A percentile compares a stretch with the other conserved stretches of the same genome.
Conservation (phyloP, 257 asterid genomes). For the Thymus quinquecostatus region DNA sequence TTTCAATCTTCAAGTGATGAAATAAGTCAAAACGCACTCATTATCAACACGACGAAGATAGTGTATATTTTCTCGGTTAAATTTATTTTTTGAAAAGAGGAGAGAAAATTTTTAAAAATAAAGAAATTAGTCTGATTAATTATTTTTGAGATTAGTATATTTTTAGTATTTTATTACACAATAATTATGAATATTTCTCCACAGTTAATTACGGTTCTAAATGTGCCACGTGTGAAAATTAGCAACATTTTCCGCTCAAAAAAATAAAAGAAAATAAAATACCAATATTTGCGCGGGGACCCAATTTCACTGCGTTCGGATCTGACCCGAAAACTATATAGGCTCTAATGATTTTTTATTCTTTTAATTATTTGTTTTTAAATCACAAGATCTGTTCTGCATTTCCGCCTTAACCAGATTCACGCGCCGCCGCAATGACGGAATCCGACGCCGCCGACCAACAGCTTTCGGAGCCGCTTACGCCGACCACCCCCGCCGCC, state of each 20-base stretch:
- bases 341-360: background rate
- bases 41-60: too few species aligned
- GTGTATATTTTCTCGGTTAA: too few species aligned
- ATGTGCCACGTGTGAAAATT: background rate
- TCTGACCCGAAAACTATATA: conserved; percentile 3
- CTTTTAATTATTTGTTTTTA: background rate
- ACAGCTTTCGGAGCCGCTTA: conserved; percentile 36
- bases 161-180: background rate
- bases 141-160: too few species aligned
- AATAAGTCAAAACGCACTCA: too few species aligned
- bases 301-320: conserved; percentile 8
- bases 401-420: conserved; percentile 34
- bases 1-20: too few species aligned
- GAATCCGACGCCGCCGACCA: conserved; percentile 38
- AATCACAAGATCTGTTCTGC: conserved; percentile 20
- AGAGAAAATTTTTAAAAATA: too few species aligned
- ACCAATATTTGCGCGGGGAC: conserved; percentile 32
- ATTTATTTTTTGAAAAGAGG: too few species aligned
- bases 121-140: too few species aligned
- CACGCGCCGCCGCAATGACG: conserved; percentile 63
- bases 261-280: too few species aligned
- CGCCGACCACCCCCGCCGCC: conserved; percentile 36
- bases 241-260: too few species aligned
- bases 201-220: background rate
- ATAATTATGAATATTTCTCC: background rate